Base-by-base conservation (phyloP, 2,329 filamentous ascomycete genomes). In the Talaromyces piceae region DNA sequence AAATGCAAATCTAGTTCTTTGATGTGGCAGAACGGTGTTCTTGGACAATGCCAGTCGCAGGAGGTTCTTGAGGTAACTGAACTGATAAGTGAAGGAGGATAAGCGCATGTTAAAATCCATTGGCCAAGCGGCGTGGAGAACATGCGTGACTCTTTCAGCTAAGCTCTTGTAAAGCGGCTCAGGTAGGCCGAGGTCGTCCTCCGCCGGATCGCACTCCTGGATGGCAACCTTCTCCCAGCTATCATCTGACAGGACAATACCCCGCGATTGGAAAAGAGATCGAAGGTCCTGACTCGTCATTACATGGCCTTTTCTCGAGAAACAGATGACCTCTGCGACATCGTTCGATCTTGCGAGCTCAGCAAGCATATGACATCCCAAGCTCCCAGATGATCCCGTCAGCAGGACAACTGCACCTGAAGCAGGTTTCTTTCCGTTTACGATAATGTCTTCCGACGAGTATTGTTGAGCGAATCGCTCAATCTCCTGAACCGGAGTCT, bases 91-190 rank as follows among this genome's bases (percentile, higher is more conserved):
- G 13, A 43, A 43, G 13, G 39, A 43, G 4, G 20, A 23, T 22
- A 43, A 12, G 5, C 2, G 20, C 23, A 22, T 22, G 11, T 25
- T 9, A 18, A 43, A 43, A 47, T 37, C 18, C 45, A 47, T 47
- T 28, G 45, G 30, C 45, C 45, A 47, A 25, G 45, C 30, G 16
- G 28, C 22, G 13, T 47, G 45, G 16, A 47, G 28, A 13, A 47
- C 31, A 16, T 47, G 45, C 9, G 45, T 47, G 5, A 47, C 30
- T 25, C 18, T 23, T 16, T 26, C 28, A 20, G 27, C 30, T 5
- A 47, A 5, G 12, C 13, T 12, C 11, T 20, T 26, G 23, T 47
- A 47, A 16, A 37, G 12, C 5, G 16, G 13, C 16, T 23, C 20
- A 25, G 18, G 23, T 11, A 47, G 28, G 7, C 45, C 45, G 2